Base-by-base conservation (phyloP, 148 eudicot genomes). In the Tetragonia tetragonoides region DNA sequence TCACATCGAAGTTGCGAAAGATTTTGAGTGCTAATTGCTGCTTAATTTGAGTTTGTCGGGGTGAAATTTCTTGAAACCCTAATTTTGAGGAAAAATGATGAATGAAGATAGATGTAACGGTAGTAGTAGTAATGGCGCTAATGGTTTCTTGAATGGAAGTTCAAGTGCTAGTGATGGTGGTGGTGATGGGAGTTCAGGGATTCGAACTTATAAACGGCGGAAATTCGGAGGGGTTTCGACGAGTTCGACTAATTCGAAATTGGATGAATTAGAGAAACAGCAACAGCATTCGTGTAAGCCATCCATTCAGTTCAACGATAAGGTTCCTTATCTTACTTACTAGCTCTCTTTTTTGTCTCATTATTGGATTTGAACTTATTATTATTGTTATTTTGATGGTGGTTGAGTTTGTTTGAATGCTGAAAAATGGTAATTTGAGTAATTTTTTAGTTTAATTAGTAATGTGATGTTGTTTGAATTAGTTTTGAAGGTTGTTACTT, bases 161-260 rank as follows among this genome's bases (percentile, higher is more conserved):
- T 79, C 82, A n/a, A 74, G 82, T 83, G 83, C 76, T 59, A 87
- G 80, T 49, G 79, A 79, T 37, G 64, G 28, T 78, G 68, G 18
- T 44, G 79, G 63, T 16, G 66, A 75, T 24, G 81, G 63, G 23
- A 71, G 63, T 51, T 81, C 82, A 51, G 62, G 47, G 65, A 42
- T 88, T 60, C 83, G 70, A 24, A 88, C 87, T 1, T 88, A 86
- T 73, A 79, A 83, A 76, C 83, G 91, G 74, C 88, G 89, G 67
- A 88, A 68, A 70, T 60, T 57, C 53, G 83, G 70, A 42, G 20
- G 10, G 39, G 34, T 28, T 28, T 28, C 34, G 34, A 47, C 38
- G 14, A 78, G 57, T 75, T 82, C 77, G 11, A 74, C 64, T 38
- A 6, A 57, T 40, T 6, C 6, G 49, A 79, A 77, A 51, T 10